Evolutionary conservation across 2,329 filamentous ascomycete species (phyloP).

Genomic region (Polychaeton citri): DNA sequence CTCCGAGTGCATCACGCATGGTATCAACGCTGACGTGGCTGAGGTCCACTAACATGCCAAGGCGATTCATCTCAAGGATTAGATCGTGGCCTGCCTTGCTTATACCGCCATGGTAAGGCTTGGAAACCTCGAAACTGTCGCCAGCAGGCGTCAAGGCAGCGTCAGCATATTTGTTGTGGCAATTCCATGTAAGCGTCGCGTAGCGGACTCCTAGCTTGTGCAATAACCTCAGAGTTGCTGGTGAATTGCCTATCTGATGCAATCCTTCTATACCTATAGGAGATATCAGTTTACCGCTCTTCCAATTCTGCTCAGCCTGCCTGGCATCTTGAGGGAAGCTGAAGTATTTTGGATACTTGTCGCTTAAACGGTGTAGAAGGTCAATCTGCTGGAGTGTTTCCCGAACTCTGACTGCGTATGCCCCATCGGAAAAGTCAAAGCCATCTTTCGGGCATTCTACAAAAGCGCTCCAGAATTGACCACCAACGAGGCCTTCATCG

Average conservation of each 20-base stretch:
- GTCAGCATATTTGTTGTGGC: conserved; percentile 81
- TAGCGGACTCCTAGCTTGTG: conserved; percentile 73
- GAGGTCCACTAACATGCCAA: conserved; percentile 90
- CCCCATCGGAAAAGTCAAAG: conserved; percentile 59
- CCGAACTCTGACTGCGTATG: conserved; percentile 53
- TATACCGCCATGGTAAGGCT: conserved; percentile 57
- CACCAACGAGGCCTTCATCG: conserved; percentile 57
- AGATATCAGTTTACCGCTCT: conserved; percentile 48
- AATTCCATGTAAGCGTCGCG: conserved; percentile 83
- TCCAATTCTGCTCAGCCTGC: conserved; percentile 44
- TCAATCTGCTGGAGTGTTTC: conserved; percentile 65
- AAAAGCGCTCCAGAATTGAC: conserved; percentile 88
- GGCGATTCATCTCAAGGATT: conserved; percentile 79
- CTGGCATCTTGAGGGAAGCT: conserved; percentile 48
- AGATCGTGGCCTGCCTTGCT: conserved; percentile 55
- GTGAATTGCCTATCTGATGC: conserved; percentile 83
- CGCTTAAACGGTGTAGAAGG: conserved; percentile 50
- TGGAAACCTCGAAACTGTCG: conserved; percentile 22
- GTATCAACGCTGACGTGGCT: conserved; percentile 68
- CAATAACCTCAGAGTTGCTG: conserved; percentile 61
- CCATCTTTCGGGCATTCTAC: conserved; percentile 61
- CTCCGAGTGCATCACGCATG: conserved; percentile 66
- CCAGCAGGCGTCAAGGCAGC: conserved; percentile 50
- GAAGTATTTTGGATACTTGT: conserved; percentile 54
- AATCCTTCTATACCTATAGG: conserved; percentile 75